Base-by-base conservation (phyloP, 176 grass and related monocot species). In the Elaeis guineensis region DNA sequence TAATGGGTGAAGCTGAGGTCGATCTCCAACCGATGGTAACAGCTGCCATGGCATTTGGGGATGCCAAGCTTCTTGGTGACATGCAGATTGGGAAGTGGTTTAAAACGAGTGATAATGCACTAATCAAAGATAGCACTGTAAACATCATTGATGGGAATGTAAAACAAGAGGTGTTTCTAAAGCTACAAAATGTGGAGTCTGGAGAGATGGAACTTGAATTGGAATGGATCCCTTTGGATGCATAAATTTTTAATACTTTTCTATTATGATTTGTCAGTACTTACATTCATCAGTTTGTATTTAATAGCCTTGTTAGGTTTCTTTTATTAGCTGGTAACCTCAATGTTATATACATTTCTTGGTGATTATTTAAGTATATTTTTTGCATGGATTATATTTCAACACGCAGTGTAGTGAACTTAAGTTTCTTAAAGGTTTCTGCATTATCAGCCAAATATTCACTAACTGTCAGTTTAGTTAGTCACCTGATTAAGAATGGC, bases 31-130 rank as follows among this genome's bases (percentile, higher is more conserved):
- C 94, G 24, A 89, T 98, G 88, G 72, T 98, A 56, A 98, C 94
- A 29, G 82, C 85, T 71, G 88, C 74, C 12, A 79, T 92, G 63
- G 94, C 94, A 26, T 98, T 98, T 35, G 88, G 94, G 58, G 85
- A 98, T 69, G 55, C 82, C 6, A 77, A 79, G 2, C 80, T 73
- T 62, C 62, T 93, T 14, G 73, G 73, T 5, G 78, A 98, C 59
- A 98, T 93, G 88, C 94, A 93, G 54, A 89, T 98, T 61, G 94
- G 93, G 32, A 81, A 78, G 63, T 93, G 94, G 94, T 93, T 98
- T 59, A 86, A 83, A 79, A 98, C 94, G 30, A 89, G 58, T 26
- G 94, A 98, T 54, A 98, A 98, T 51, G 82, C 82, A 53, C 79
- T 98, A 44, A 55, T 93, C 66, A 81, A 60, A 70, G 94, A 98